Conservation (phyloP, 371 early-diverging fungal genomes). For the Homolaphlyctis polyrhiza region DNA sequence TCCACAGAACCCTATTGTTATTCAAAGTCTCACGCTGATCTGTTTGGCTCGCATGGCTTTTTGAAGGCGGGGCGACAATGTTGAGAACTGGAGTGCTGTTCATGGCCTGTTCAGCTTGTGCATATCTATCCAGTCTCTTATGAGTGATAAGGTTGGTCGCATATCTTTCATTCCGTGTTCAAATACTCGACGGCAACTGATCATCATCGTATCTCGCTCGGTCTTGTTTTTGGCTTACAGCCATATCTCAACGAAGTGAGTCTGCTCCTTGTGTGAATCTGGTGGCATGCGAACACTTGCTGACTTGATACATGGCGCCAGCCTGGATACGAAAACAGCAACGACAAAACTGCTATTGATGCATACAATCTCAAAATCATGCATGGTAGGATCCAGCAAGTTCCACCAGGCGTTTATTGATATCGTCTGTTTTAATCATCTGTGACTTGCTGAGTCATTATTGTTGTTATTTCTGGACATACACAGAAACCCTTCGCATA, state of each 20-base stretch:
- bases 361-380: conserved; percentile 51
- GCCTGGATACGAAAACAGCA: conserved; percentile 49
- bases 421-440: conserved; percentile 2
- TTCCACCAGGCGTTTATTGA: not conserved
- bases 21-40: too few relatives aligned
- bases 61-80: conserved; percentile 40
- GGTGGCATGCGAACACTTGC: too few relatives aligned
- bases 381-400: conserved; percentile 33
- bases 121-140: conserved; percentile 48
- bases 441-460: too few relatives aligned
- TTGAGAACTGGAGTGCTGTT: conserved; percentile 49
- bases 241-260: conserved; percentile 33
- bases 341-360: conserved; percentile 31
- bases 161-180: too few relatives aligned
- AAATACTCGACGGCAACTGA: too few relatives aligned
- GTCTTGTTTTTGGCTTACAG: not conserved
- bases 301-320: conserved; percentile 16
- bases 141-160: conserved; percentile 38
- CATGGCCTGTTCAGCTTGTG: conserved; percentile 32
- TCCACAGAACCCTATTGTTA: too few relatives aligned
- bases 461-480: not conserved
- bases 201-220: too few relatives aligned
- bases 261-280: not conserved
- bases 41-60: too few relatives aligned
- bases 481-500: conserved; percentile 50